Conservation (phyloP, 1,284 basidiomycete species). For the Thecaphora thlaspeos region DNA sequence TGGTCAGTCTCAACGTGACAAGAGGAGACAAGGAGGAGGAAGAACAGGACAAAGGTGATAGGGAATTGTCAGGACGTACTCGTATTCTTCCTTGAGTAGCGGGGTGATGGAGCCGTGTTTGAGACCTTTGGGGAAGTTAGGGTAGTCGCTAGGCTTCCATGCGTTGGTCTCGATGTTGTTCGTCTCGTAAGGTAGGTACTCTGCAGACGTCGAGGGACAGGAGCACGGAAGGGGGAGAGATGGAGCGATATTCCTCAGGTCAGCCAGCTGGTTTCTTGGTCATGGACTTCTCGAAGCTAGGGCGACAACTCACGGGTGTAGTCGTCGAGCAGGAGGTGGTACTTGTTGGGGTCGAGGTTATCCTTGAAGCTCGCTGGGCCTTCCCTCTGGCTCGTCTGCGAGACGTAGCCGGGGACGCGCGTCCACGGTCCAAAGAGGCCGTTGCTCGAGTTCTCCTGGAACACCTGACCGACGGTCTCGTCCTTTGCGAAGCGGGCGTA, state of each 20-base stretch:
- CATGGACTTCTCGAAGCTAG: too few species aligned
- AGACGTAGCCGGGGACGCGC: constrained; percentile 4
- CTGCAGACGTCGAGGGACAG: too few species aligned
- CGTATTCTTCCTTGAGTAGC: constrained; percentile 6
- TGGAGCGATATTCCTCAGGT: too few species aligned
- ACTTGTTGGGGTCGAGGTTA: constrained; percentile 2
- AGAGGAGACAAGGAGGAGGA: too few species aligned
- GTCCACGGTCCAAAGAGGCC: constrained; percentile 5
- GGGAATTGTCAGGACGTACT: neutral
- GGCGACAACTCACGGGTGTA: constrained; percentile 4
- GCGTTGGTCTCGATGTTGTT: too few species aligned
- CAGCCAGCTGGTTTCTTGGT: too few species aligned
- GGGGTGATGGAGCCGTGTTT: constrained; percentile 8
- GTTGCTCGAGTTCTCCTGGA: constrained; percentile 4
- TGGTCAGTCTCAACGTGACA: too few species aligned
- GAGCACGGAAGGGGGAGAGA: too few species aligned
- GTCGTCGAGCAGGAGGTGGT: constrained; percentile 15
- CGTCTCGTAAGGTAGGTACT: too few species aligned
- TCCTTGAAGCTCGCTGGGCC: constrained; percentile 13
- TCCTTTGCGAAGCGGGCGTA: constrained; percentile 9
- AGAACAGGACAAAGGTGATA: too few species aligned
- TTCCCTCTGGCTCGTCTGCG: constrained; percentile 1
- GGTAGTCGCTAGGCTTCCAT: too few species aligned
- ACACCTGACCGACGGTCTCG: constrained; percentile 4
- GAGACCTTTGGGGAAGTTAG: constrained; percentile 2